Percentiles rank a stretch among this genome's conserved stretches.
phyloP scores from a whole-genome alignment of 352 stramenopile genomes.

The Blastocystis sp. region DNA sequence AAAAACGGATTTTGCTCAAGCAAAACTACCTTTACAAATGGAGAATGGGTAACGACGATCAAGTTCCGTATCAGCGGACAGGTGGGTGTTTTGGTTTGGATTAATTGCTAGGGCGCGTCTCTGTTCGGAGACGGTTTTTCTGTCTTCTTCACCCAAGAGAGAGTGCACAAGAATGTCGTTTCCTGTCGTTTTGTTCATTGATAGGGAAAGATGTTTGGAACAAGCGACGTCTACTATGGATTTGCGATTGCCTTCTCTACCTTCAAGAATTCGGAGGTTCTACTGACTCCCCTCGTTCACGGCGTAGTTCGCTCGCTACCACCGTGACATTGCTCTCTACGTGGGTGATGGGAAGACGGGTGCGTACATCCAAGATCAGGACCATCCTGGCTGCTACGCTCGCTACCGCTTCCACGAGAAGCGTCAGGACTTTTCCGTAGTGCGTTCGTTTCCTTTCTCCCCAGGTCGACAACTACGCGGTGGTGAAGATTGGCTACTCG shows the following conservation, averaged over 20 bases:
- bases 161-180: not conserved
- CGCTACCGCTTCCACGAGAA: conserved; percentile 60
- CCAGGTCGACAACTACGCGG: conserved; percentile 57
- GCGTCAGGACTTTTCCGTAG: conserved; percentile 62
- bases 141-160: conserved; percentile 62
- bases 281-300: not conserved
- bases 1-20: conserved; percentile 63
- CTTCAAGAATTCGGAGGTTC: conserved; percentile 66
- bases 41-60: conserved; percentile 60
- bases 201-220: conserved; percentile 60
- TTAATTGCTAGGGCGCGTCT: conserved; percentile 58
- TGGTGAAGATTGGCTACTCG: conserved; percentile 48
- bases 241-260: conserved; percentile 68
- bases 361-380: conserved; percentile 38
- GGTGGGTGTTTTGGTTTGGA: not conserved
- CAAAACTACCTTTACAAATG: conserved; percentile 46
- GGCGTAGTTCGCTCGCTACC: conserved; percentile 45
- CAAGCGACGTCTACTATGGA: conserved; percentile 61
- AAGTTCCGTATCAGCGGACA: conserved; percentile 64
- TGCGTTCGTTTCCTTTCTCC: not conserved
- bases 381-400: conserved; percentile 52
- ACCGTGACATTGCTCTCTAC: conserved; percentile 56
- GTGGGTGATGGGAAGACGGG: conserved; percentile 35
- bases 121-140: conserved; percentile 66
- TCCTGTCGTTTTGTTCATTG: not conserved